These are phyloP conservation scores for Metschnikowia proteae DNA, from an alignment of 805 yeast genomes.

Conservation along the genomic window DNA sequence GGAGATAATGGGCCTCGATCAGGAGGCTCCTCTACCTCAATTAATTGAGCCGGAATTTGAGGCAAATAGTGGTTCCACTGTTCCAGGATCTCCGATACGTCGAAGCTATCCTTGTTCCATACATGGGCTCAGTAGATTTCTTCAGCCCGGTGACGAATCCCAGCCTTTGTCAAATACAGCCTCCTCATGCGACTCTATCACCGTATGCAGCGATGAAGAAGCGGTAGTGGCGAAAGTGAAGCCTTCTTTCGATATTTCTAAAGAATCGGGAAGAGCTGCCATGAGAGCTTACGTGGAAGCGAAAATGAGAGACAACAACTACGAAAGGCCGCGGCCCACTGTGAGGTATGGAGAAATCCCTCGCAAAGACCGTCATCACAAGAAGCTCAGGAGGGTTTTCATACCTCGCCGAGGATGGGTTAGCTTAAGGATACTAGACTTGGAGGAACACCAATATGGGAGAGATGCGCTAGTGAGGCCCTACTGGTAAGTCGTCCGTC, in stretches of 20 bases:
- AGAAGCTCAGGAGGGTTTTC: slow-evolving; percentile 8
- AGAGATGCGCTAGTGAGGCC: slow-evolving; percentile 4
- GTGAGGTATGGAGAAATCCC: background rate
- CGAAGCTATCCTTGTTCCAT: slow-evolving; percentile 1
- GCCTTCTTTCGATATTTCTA: slow-evolving; percentile 12
- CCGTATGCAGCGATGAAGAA: background rate
- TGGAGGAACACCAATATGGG: slow-evolving; percentile 3
- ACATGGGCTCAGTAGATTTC: slow-evolving; percentile 1
- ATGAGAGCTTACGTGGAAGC: slow-evolving; percentile 10
- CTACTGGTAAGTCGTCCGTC: background rate
- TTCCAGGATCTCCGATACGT: background rate
- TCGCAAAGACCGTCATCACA: slow-evolving; percentile 1
- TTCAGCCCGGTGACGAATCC: background rate
- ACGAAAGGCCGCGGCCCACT: background rate
- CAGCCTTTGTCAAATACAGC: background rate
- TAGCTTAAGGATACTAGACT: background rate
- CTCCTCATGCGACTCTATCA: background rate
- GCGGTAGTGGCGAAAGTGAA: background rate
- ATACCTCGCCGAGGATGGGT: slow-evolving; percentile 15
- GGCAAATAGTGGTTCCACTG: background rate
- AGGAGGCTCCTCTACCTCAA: background rate
- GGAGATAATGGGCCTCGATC: background rate
- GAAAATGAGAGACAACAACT: slow-evolving; percentile 5
- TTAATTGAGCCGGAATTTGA: background rate
- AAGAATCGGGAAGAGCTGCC: slow-evolving; percentile 12